Evolutionary conservation across 1,284 basidiomycete genomes (phyloP).

Genomic region (Schizophyllum amplum): DNA sequence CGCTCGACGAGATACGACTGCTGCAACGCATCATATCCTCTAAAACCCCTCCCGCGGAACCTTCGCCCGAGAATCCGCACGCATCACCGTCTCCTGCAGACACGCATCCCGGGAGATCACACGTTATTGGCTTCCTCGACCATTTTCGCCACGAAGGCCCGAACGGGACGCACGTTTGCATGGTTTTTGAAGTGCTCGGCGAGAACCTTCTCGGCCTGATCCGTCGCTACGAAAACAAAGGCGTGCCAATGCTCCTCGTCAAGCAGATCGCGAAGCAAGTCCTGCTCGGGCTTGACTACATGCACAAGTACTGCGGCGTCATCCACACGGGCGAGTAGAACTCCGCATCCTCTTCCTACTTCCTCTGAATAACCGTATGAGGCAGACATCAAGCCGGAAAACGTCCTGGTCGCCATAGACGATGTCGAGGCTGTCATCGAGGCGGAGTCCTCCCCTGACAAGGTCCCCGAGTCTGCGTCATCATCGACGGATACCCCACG

Average conservation of each 20-base stretch:
- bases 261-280: constrained; percentile 98
- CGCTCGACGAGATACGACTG: constrained; percentile 97
- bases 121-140: constrained; percentile 94
- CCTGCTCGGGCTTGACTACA: constrained; percentile 91
- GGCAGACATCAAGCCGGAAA: constrained; percentile 92
- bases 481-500: constrained; percentile 25
- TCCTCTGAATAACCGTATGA: constrained; percentile 1
- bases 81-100: constrained; percentile 30
- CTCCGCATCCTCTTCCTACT: constrained; percentile 1
- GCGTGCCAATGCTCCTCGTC: constrained; percentile 90
- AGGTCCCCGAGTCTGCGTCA: constrained; percentile 37
- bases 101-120: constrained; percentile 66
- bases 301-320: constrained; percentile 93
- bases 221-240: constrained; percentile 91
- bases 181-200: constrained; percentile 99
- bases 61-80: constrained; percentile 34
- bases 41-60: constrained; percentile 55
- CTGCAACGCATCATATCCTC: constrained; percentile 92
- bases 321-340: constrained; percentile 69
- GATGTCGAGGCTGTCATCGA: constrained; percentile 94
- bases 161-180: constrained; percentile 98
- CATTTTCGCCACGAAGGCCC: constrained; percentile 96
- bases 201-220: constrained; percentile 98
- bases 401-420: constrained; percentile 95
- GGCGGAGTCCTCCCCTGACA: constrained; percentile 62